These are phyloP conservation scores for Starmerella tilneyi DNA, from an alignment of 805 yeast genomes.

Conservation along the genomic window DNA sequence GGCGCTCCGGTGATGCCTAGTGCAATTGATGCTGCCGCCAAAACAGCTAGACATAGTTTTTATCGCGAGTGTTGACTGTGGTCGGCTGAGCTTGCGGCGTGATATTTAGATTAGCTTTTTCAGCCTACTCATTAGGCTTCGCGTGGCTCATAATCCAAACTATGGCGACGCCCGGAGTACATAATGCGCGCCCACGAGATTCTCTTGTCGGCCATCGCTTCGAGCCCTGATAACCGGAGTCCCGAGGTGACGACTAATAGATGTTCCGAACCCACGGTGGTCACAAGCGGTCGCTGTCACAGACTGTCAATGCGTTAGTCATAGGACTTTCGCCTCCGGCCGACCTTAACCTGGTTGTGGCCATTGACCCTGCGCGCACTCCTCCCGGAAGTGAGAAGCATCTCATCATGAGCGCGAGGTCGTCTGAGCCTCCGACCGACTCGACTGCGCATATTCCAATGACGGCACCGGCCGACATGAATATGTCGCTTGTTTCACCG, in stretches of 20 bases:
- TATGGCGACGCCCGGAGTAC: too few relatives aligned
- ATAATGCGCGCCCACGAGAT: background rate
- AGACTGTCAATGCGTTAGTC: conserved; percentile 3
- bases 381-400: background rate
- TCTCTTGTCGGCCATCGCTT: background rate
- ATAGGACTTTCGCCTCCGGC: background rate
- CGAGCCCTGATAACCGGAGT: background rate
- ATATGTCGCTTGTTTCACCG: conserved; percentile 32
- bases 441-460: background rate
- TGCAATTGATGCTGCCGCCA: too few relatives aligned
- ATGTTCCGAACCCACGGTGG: conserved; percentile 3
- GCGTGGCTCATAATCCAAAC: too few relatives aligned
- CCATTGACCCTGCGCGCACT: background rate
- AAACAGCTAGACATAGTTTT: too few relatives aligned
- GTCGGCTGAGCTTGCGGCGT: too few relatives aligned
- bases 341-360: background rate
- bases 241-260: conserved; percentile 1
- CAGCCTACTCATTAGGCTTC: too few relatives aligned
- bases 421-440: background rate
- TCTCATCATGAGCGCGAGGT: background rate
- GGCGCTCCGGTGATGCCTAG: too few relatives aligned
- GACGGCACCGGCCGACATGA: conserved; percentile 12
- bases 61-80: too few relatives aligned
- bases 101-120: too few relatives aligned
- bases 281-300: background rate